Evolutionary conservation across 2,329 filamentous ascomycete genomes (phyloP).

Genomic region (Aspergillus sp.): DNA sequence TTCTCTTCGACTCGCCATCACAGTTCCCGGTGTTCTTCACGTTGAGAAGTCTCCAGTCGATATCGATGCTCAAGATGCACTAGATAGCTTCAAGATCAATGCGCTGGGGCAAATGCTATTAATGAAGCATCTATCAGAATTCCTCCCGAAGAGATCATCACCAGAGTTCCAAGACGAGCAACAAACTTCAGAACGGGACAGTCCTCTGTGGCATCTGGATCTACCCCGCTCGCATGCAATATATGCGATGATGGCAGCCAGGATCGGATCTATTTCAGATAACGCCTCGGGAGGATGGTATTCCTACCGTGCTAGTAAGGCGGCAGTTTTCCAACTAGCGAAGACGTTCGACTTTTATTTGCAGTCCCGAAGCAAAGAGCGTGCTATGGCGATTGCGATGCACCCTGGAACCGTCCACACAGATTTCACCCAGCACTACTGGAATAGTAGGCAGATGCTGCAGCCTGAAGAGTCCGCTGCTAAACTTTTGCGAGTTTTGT

Average conservation of each 20-base stretch:
- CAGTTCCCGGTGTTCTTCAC: conserved; percentile 69
- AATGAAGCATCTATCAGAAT: conserved; percentile 70
- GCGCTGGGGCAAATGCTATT: conserved; percentile 72
- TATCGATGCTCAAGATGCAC: conserved; percentile 60
- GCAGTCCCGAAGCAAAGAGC: conserved; percentile 55
- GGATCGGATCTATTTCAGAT: conserved; percentile 72
- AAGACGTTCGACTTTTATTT: conserved; percentile 72
- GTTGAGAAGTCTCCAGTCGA: conserved; percentile 70
- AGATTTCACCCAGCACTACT: conserved; percentile 70
- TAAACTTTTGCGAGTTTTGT: conserved; percentile 62
- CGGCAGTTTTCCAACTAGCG: conserved; percentile 68
- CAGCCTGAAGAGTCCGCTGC: conserved; percentile 65
- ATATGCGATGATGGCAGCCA: conserved; percentile 74
- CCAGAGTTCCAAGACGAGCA: conserved; percentile 28
- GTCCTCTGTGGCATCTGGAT: conserved; percentile 37
- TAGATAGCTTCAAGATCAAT: conserved; percentile 73
- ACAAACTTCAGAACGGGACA: background rate
- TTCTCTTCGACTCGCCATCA: conserved; percentile 68
- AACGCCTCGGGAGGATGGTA: conserved; percentile 80
- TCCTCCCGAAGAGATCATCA: conserved; percentile 63
- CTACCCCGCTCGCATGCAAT: conserved; percentile 52
- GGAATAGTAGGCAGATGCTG: conserved; percentile 68
- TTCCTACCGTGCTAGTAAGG: conserved; percentile 74
- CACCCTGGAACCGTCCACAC: conserved; percentile 83
- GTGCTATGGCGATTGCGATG: conserved; percentile 67